Evolutionary conservation across 2,329 filamentous ascomycete species (phyloP), one percentile per base, ranked within the genome.

Genomic region (Apiospora koreana): DNA sequence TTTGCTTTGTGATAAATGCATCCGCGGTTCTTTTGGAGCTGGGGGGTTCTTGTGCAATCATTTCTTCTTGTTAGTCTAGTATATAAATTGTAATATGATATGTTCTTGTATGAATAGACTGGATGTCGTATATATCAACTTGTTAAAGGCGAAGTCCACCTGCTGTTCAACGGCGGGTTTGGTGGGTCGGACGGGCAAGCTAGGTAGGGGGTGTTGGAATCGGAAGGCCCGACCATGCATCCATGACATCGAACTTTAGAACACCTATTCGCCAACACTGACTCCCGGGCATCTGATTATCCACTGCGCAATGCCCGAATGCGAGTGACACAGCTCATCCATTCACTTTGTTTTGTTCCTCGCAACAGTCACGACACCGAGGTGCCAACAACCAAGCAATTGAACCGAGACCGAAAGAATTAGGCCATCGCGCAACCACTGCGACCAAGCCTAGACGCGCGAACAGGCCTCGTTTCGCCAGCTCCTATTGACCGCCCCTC

Each of bases 401-500:
- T 62, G 54, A 38, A 38, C 54, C 8, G 31, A 23, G 12, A 12
- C 35, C 21, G 9, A 38, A 38, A n/a, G 31, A 8, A 31, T 6
- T 38, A 18, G 54, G 54, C 14, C 54, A 62, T 62, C 54, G 54
- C 54, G 54, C 54, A 21, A 38, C 54, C 18, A 38, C 54, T 62
- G 54, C 31, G 54, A 62, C 54, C 31, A 62, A 38, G 54, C 54
- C 38, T 62, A 38, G 54, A 62, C 28, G 31, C 54, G 31, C 54
- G 54, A 62, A 62, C 54, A 54, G 64, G 66, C 46, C 43, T 68
- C 46, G 31, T 66, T 45, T 45, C 66, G n/a, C 43, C 43, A 48
- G 45, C 66, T 68, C 46, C 43, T 41, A 48, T 50, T 68, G 66
- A 68, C 66, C 66, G 66, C 66, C 66, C 45, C 43, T 66, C n/a